A percentile compares a stretch with the other conserved stretches of the same genome.
phyloP scores from a whole-genome alignment of 805 yeast genomes.

The Zygotorulaspora chibaensis region DNA sequence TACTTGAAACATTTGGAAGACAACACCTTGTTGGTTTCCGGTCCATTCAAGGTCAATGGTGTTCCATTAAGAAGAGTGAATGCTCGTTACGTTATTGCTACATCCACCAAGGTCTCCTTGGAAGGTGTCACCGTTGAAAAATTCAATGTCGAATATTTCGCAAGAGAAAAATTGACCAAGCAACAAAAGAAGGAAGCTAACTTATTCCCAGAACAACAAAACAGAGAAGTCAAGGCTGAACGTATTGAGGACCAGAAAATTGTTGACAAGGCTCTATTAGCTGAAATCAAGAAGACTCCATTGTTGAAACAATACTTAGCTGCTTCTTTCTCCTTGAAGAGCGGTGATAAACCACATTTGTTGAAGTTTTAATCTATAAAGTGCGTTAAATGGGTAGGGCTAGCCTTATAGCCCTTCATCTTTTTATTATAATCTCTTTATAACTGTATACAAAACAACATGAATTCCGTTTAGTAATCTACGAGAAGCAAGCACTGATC shows the following conservation, averaged over 20 bases:
- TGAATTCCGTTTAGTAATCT: conserved; percentile 13
- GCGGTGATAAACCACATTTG: conserved; percentile 97
- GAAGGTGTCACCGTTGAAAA: conserved; percentile 79
- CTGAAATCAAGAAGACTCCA: conserved; percentile 96
- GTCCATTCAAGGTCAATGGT: conserved; percentile 99
- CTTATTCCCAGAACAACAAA: conserved; percentile 75
- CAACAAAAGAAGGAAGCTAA: conserved; percentile 85
- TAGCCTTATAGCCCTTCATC: conserved; percentile 1
- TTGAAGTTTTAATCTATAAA: conserved; percentile 74
- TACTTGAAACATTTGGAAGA: conserved; percentile 95
- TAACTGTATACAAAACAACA: conserved; percentile 15
- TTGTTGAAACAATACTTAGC: conserved; percentile 95
- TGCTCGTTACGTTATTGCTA: conserved; percentile 97
- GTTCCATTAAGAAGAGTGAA: conserved; percentile 99
- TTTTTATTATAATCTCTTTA: conserved; percentile 10
- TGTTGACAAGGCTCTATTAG: conserved; percentile 86
- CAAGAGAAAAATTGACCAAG: conserved; percentile 86
- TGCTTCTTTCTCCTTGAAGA: conserved; percentile 91
- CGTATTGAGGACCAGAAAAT: conserved; percentile 95
- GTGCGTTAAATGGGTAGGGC: conserved; percentile 4
- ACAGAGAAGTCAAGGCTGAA: conserved; percentile 87
- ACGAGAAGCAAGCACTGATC: background rate
- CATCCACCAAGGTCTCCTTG: conserved; percentile 87
- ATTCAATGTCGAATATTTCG: conserved; percentile 92
- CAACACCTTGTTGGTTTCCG: conserved; percentile 94